phyloP scores from a whole-genome alignment of 2,329 filamentous ascomycete species.

The Aspergillus eucalypticola region DNA sequence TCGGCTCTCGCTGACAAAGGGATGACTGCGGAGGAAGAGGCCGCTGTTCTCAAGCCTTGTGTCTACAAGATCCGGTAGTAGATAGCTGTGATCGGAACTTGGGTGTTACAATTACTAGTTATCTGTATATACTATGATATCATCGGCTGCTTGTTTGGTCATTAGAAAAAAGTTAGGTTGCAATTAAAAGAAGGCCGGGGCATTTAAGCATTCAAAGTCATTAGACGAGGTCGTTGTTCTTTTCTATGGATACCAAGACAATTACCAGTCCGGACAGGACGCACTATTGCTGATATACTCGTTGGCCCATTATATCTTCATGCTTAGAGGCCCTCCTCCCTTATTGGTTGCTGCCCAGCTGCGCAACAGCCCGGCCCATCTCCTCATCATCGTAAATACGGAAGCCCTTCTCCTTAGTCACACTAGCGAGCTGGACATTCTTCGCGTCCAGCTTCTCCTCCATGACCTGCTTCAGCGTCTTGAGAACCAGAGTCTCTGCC shows the following conservation, averaged over 20 bases:
- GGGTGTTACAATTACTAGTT: neutral
- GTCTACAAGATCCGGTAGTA: slow-evolving; percentile 89
- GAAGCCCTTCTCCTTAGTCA: slow-evolving; percentile 97
- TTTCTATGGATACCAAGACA: slow-evolving; percentile 32
- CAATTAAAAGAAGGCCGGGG: neutral
- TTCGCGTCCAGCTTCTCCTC: slow-evolving; percentile 99
- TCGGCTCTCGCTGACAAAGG: slow-evolving; percentile 55
- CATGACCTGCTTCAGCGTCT: slow-evolving; percentile 99
- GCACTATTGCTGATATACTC: slow-evolving; percentile 16
- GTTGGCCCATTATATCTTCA: slow-evolving; percentile 16
- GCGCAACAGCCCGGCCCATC: slow-evolving; percentile 89
- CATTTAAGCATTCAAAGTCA: slow-evolving; percentile 15
- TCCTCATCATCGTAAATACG: slow-evolving; percentile 98
- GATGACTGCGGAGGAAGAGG: slow-evolving; percentile 60
- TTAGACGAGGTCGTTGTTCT: slow-evolving; percentile 28
- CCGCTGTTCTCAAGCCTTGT: slow-evolving; percentile 85
- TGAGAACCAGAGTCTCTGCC: slow-evolving; percentile 91
- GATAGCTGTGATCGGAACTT: slow-evolving; percentile 9
- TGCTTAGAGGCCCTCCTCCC: slow-evolving; percentile 17
- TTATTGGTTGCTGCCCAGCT: slow-evolving; percentile 53
- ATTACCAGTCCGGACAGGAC: slow-evolving; percentile 18
- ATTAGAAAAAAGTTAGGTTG: neutral
- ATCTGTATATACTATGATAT: slow-evolving; percentile 10
- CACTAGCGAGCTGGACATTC: slow-evolving; percentile 97
- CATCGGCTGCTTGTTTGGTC: neutral